phyloP scores from a whole-genome alignment of 2,329 filamentous ascomycete genomes.

The Microdochium trichocladiopsis region DNA sequence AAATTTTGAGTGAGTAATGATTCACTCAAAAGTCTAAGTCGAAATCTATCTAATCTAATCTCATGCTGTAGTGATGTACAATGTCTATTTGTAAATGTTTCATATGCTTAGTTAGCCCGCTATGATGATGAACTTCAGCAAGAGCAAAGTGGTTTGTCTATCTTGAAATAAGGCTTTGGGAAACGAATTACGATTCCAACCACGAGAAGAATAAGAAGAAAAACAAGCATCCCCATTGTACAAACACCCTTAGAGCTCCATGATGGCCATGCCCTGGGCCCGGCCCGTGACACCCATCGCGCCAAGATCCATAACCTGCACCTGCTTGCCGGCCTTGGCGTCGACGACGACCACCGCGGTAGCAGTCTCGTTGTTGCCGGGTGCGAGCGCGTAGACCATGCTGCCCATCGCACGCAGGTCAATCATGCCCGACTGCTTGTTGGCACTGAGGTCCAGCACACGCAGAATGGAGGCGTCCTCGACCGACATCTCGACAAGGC shows the following conservation, averaged over 20 bases:
- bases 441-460: conserved; percentile 32
- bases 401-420: conserved; percentile 44
- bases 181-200: no score
- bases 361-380: conserved; percentile 37
- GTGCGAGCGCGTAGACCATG: conserved; percentile 51
- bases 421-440: conserved; percentile 45
- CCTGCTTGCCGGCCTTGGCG: neutral
- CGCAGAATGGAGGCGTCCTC: conserved; percentile 37
- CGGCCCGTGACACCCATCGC: neutral
- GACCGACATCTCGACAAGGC: conserved; percentile 49
- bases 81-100: no score
- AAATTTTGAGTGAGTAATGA: no score
- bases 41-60: no score
- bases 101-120: no score
- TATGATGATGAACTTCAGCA: no score
- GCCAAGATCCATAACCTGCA: neutral
- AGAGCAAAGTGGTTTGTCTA: no score
- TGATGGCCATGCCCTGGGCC: neutral
- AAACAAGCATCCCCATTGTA: neutral
- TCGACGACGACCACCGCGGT: conserved; percentile 30
- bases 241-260: neutral
- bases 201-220: neutral
- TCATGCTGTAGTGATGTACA: no score
- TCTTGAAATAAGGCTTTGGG: no score
- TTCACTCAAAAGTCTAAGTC: no score